phyloP scores from a whole-genome alignment of 768 basidiomycete species.

The Udeniomyces megalosporus region DNA sequence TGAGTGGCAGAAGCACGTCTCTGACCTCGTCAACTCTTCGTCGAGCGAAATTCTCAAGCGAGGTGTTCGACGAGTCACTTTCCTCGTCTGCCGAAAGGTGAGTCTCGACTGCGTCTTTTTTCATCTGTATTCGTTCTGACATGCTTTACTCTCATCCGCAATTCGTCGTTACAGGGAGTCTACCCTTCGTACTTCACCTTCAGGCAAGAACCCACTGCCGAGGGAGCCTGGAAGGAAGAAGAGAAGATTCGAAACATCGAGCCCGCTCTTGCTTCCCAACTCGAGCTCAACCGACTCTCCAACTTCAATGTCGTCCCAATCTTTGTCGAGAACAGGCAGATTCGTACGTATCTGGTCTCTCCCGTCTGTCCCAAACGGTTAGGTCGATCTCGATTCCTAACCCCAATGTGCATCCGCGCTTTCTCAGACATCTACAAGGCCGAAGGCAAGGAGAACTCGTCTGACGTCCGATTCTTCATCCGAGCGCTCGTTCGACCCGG shows the following conservation, averaged over 20 bases:
- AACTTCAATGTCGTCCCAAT: conserved; percentile 93
- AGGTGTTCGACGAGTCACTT: conserved; percentile 80
- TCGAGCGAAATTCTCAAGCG: conserved; percentile 46
- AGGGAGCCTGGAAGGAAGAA: conserved; percentile 72
- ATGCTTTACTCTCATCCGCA: not conserved
- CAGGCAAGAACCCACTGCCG: conserved; percentile 41
- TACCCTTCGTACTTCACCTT: conserved; percentile 93
- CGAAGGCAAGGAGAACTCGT: conserved; percentile 83
- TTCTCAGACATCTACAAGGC: conserved; percentile 69
- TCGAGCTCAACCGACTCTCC: conserved; percentile 88
- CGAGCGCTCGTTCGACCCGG: conserved; percentile 93
- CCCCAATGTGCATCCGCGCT: too few relatives aligned
- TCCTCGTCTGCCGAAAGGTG: conserved; percentile 67
- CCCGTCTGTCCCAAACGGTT: not conserved
- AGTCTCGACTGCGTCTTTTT: not conserved
- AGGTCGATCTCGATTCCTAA: not conserved
- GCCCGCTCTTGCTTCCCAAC: conserved; percentile 91
- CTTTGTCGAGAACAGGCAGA: conserved; percentile 91
- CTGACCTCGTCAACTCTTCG: conserved; percentile 53
- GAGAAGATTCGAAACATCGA: conserved; percentile 95
- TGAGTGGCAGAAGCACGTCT: conserved; percentile 53
- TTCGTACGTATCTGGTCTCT: conserved; percentile 33
- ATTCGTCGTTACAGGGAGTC: conserved; percentile 35
- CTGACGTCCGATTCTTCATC: conserved; percentile 97
- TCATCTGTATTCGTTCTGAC: not conserved